These are phyloP conservation scores for Begonia masoniana DNA, from an alignment of 306 rosid genomes.

Conservation along the genomic window DNA sequence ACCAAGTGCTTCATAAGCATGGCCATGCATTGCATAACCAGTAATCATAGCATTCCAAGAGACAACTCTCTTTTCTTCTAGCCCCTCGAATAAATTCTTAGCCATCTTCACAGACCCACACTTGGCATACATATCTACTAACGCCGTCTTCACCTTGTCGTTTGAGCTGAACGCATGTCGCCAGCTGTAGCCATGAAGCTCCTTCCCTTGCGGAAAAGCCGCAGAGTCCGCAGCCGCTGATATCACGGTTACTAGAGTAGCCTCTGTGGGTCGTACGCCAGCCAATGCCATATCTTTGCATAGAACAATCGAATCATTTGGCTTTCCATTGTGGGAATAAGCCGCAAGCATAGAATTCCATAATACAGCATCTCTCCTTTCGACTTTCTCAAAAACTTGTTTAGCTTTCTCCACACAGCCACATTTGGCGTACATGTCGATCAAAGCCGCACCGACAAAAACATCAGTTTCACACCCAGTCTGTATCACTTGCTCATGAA, in stretches of 20 bases:
- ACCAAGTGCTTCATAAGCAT: conserved; percentile 15
- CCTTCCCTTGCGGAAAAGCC: conserved; percentile 52
- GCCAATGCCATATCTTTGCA: conserved; percentile 42
- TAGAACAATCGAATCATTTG: conserved; percentile 37
- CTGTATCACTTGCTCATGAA: conserved; percentile 37
- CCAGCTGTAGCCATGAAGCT: conserved; percentile 59
- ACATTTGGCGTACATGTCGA: conserved; percentile 69
- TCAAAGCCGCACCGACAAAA: conserved; percentile 59
- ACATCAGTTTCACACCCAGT: conserved; percentile 58
- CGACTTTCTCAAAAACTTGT: conserved; percentile 34
- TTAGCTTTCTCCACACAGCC: conserved; percentile 44
- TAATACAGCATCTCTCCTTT: conserved; percentile 48
- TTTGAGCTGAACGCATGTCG: conserved; percentile 45
- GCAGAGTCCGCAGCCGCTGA: conserved; percentile 57
- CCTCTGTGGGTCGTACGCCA: conserved; percentile 49
- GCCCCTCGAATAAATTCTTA: conserved; percentile 34
- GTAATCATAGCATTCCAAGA: conserved; percentile 75
- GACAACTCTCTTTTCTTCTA: conserved; percentile 51
- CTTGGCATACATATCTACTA: conserved; percentile 75
- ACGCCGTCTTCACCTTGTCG: conserved; percentile 59
- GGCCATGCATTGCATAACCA: conserved; percentile 46
- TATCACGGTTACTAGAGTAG: conserved; percentile 47
- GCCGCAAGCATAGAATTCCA: conserved; percentile 81
- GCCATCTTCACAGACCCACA: conserved; percentile 54
- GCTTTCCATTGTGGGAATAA: conserved; percentile 56